These are phyloP conservation scores for Orbilia blumenaviensis DNA, from an alignment of 2,329 filamentous ascomycete genomes.

Conservation along the genomic window DNA sequence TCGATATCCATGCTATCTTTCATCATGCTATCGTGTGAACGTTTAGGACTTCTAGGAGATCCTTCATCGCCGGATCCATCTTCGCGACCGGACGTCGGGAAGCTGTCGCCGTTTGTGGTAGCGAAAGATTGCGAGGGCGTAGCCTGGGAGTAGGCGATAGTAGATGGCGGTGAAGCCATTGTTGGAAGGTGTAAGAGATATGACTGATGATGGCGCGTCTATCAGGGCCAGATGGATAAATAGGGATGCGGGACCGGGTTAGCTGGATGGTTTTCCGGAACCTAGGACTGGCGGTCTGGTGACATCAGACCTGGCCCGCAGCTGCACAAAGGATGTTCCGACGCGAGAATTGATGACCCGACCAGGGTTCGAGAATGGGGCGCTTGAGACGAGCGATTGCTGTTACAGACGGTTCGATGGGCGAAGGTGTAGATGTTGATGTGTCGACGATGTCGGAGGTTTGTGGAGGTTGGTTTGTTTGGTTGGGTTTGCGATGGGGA, in stretches of 20 bases:
- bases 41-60: constrained; percentile 43
- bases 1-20: constrained; percentile 49
- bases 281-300: constrained; percentile 13
- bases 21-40: constrained; percentile 52
- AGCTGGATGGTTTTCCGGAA: constrained; percentile 1
- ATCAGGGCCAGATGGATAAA: constrained; percentile 31
- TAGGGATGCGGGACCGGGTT: constrained; percentile 10
- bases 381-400: background rate
- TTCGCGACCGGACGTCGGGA: constrained; percentile 40
- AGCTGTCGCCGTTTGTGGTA: constrained; percentile 44
- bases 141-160: constrained; percentile 40
- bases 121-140: constrained; percentile 46
- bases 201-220: constrained; percentile 25
- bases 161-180: constrained; percentile 49
- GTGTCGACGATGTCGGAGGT: background rate
- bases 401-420: background rate
- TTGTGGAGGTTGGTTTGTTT: constrained; percentile 8
- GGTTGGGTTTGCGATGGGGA: background rate
- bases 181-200: constrained; percentile 9
- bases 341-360: background rate
- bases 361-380: background rate
- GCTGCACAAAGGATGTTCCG: background rate
- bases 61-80: constrained; percentile 35
- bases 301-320: constrained; percentile 28
- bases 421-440: background rate